Percentiles rank a stretch among this genome's conserved stretches.
phyloP scores from a whole-genome alignment of 1,139 yeast genomes.

The Pichia sp. region DNA sequence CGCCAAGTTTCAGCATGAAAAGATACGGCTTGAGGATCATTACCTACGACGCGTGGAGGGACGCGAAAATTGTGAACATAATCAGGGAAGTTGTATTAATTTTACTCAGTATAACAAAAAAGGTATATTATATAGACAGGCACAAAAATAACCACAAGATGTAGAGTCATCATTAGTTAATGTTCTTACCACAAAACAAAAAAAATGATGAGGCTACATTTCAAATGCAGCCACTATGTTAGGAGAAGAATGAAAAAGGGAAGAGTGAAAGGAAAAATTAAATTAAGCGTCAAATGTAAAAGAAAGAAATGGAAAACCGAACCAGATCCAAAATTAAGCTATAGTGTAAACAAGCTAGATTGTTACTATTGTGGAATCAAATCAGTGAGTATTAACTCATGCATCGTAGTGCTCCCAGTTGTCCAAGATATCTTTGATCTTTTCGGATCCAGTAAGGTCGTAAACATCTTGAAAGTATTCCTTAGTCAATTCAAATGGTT shows the following conservation, averaged over 20 bases:
- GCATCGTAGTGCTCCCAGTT: slow-evolving; percentile 87
- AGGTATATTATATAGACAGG: slow-evolving; percentile 7
- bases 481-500: slow-evolving; percentile 91
- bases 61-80: background rate
- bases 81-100: background rate
- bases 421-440: slow-evolving; percentile 82
- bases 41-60: background rate
- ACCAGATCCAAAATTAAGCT: slow-evolving; percentile 1
- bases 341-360: slow-evolving; percentile 5
- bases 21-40: background rate
- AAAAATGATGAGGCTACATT: background rate
- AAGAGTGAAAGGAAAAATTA: background rate
- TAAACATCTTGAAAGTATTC: slow-evolving; percentile 97
- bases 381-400: background rate
- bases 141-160: background rate
- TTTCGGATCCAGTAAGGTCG: slow-evolving; percentile 83
- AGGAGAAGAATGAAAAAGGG: slow-evolving; percentile 1
- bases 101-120: slow-evolving; percentile 12
- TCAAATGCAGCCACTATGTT: background rate
- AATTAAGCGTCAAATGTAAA: background rate
- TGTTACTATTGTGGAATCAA: background rate
- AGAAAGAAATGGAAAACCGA: background rate
- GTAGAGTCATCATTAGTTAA: background rate
- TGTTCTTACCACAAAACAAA: slow-evolving; percentile 24
- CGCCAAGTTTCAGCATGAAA: background rate